A percentile compares a stretch with the other conserved stretches of the same genome.
Conservation (phyloP, 2,329 filamentous ascomycete species). For the Pseudogymnoascus sp. region DNA sequence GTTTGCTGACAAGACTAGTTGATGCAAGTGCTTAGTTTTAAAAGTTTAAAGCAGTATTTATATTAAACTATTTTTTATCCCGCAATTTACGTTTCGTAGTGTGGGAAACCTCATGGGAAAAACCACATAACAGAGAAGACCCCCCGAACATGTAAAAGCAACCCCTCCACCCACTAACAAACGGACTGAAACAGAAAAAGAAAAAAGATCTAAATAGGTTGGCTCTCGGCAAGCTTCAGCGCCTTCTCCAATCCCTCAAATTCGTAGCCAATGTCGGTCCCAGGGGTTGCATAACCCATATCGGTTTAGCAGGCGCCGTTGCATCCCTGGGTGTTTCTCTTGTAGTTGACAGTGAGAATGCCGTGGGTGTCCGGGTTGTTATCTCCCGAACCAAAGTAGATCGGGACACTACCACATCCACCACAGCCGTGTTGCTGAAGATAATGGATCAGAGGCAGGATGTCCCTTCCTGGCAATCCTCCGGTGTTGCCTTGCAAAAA, state of each 20-base stretch:
- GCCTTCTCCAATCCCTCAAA: too few species aligned
- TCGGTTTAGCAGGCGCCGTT: not conserved
- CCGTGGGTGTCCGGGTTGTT: not conserved
- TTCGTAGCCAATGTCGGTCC: too few species aligned
- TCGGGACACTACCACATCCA: not conserved
- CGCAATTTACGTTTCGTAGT: not conserved
- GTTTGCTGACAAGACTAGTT: not conserved
- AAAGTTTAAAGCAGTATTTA: not conserved
- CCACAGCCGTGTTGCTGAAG: not conserved
- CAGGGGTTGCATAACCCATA: not conserved
- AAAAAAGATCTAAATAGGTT: too few species aligned
- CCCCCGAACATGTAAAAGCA: too few species aligned
- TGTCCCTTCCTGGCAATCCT: not conserved
- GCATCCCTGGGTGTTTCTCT: not conserved
- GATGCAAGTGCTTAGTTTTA: not conserved
- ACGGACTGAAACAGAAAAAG: too few species aligned
- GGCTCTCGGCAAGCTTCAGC: too few species aligned
- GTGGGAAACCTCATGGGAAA: not conserved
- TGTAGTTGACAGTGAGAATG: not conserved
- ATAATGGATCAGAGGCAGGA: not conserved
- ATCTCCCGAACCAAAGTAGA: not conserved
- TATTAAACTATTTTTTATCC: not conserved
- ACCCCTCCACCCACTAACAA: too few species aligned
- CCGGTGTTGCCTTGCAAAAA: not conserved
- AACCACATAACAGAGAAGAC: not conserved